These are phyloP conservation scores for Hymenoscyphus occultus DNA, from an alignment of 2,329 filamentous ascomycete species.

Conservation along the genomic window DNA sequence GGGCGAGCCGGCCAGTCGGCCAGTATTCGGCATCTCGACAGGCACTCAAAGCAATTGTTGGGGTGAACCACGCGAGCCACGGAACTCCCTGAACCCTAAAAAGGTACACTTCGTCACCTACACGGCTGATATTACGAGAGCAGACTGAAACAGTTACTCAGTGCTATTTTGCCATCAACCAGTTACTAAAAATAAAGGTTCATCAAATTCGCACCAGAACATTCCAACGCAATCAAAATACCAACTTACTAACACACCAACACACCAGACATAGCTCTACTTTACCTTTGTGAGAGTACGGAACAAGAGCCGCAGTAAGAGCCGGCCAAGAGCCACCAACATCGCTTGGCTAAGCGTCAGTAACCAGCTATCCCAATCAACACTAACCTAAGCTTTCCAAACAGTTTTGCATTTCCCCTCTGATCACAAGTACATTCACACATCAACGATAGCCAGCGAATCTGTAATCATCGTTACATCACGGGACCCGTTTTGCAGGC, in stretches of 20 bases:
- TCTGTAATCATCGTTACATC: background rate
- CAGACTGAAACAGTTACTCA: background rate
- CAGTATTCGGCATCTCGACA: background rate
- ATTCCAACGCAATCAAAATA: background rate
- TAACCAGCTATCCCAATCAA: background rate
- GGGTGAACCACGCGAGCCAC: too few relatives aligned
- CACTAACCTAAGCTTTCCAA: background rate
- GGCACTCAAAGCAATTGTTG: too few relatives aligned
- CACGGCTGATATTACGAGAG: too few relatives aligned
- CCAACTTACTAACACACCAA: background rate
- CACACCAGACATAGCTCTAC: background rate
- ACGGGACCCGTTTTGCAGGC: background rate
- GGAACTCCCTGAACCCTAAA: too few relatives aligned
- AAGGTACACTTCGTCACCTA: too few relatives aligned
- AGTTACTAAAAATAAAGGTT: too few relatives aligned
- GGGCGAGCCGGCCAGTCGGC: background rate
- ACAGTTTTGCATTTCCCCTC: background rate
- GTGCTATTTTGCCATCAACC: background rate
- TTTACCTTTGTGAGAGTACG: background rate
- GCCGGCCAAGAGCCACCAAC: background rate
- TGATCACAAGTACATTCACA: background rate
- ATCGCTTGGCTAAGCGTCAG: background rate
- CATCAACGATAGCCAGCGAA: background rate
- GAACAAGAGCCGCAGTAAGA: background rate
- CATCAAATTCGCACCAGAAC: background rate